Conservation (phyloP, 305 asterid genomes). For the Solanum hybrid region DNA sequence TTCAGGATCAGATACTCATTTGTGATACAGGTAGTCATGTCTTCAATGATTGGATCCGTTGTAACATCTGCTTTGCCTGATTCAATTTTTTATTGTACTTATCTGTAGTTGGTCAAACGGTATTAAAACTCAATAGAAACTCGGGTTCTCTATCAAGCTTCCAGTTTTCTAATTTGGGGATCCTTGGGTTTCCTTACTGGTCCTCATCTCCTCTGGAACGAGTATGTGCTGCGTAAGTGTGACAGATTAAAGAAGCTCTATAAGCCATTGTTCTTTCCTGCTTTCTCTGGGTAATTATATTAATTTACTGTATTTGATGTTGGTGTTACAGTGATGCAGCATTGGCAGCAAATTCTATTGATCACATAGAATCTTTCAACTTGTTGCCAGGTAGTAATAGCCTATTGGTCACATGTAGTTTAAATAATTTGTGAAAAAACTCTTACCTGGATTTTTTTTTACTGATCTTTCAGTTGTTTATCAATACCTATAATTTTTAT, state of each 20-base stretch:
- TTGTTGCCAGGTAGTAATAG: conserved; percentile 65
- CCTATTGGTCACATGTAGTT: background rate
- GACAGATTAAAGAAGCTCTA: background rate
- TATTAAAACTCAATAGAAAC: conserved; percentile 42
- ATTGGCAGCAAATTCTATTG: conserved; percentile 31
- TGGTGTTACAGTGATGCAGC: conserved; percentile 35
- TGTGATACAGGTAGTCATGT: conserved; percentile 62
- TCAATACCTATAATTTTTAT: background rate
- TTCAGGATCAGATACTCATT: conserved; percentile 40
- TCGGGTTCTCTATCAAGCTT: conserved; percentile 46
- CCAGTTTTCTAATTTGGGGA: conserved; percentile 57
- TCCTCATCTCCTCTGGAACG: conserved; percentile 51
- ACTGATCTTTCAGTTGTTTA: background rate
- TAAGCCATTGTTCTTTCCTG: conserved; percentile 12
- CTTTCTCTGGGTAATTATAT: conserved; percentile 9
- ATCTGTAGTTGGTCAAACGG: conserved; percentile 68
- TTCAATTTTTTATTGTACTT: conserved; percentile 23
- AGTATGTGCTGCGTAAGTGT: conserved; percentile 55
- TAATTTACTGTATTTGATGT: conserved; percentile 2
- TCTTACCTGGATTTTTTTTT: background rate
- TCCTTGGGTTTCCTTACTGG: conserved; percentile 94
- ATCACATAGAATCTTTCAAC: conserved; percentile 45
- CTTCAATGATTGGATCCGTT: conserved; percentile 6
- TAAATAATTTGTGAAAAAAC: background rate
- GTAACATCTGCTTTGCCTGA: conserved; percentile 8